A percentile compares a stretch with the other conserved stretches of the same genome.
phyloP scores from a whole-genome alignment of 352 stramenopile genomes.

The Phytophthora parvispora region DNA sequence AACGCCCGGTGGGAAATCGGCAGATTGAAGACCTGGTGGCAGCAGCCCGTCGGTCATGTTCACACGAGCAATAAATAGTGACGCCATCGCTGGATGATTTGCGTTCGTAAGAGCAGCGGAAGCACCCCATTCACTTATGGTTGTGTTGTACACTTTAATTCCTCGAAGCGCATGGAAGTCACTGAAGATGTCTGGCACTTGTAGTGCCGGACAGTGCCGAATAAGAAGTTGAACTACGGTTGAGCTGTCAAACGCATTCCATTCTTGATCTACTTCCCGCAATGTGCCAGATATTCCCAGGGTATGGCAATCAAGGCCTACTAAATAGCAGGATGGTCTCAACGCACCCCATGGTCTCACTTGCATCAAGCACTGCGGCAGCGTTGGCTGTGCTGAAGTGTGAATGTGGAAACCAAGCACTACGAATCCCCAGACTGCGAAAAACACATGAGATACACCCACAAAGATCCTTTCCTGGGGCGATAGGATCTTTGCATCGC shows the following conservation, averaged over 20 bases:
- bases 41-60: constrained; percentile 25
- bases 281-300: constrained; percentile 16
- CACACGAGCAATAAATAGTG: constrained; percentile 38
- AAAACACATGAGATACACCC: constrained; percentile 14
- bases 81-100: constrained; percentile 30
- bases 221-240: constrained; percentile 36
- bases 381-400: constrained; percentile 3
- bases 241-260: constrained; percentile 29
- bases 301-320: constrained; percentile 35
- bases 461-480: too few species aligned
- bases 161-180: constrained; percentile 26
- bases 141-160: constrained; percentile 53
- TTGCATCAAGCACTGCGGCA: constrained; percentile 29
- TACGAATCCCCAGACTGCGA: constrained; percentile 14
- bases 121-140: constrained; percentile 25
- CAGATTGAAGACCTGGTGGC: constrained; percentile 36
- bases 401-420: constrained; percentile 30
- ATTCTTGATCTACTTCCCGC: constrained; percentile 15
- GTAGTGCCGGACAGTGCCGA: constrained; percentile 34
- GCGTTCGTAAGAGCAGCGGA: constrained; percentile 27
- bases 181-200: constrained; percentile 23
- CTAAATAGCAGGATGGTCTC: constrained; percentile 34
- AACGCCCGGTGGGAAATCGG: constrained; percentile 24
- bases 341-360: constrained; percentile 37
- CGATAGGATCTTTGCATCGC: too few species aligned